These are phyloP conservation scores for Chaetomiaceae sp. DNA, from an alignment of 2,329 filamentous ascomycete species.

Conservation along the genomic window DNA sequence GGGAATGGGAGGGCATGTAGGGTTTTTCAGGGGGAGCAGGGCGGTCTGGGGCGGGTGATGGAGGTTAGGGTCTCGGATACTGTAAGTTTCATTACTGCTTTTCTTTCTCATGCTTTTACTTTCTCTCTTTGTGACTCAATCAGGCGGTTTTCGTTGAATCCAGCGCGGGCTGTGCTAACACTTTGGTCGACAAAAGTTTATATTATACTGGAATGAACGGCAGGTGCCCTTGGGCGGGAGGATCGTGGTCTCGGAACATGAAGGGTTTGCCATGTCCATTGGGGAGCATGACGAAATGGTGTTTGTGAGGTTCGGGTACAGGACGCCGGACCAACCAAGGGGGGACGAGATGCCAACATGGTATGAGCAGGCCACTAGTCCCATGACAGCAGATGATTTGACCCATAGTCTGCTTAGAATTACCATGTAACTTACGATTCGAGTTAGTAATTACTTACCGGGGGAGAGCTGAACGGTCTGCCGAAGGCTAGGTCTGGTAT, in stretches of 20 bases:
- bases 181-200: background rate
- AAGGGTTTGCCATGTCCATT: background rate
- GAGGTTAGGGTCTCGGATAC: background rate
- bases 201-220: background rate
- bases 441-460: background rate
- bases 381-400: background rate
- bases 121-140: too few relatives aligned
- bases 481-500: background rate
- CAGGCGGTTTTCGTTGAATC: too few relatives aligned
- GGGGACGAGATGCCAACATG: background rate
- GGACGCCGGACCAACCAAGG: background rate
- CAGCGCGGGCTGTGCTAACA: background rate
- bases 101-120: too few relatives aligned
- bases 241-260: background rate
- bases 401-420: background rate
- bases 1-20: background rate
- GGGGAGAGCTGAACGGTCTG: background rate
- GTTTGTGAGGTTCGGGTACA: background rate
- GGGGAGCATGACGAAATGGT: background rate
- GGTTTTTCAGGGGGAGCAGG: background rate
- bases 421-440: background rate
- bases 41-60: background rate
- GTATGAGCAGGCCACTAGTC: background rate
- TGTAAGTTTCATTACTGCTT: background rate
- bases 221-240: background rate